Conservation (phyloP, 2,329 filamentous ascomycete genomes). For the Cladobotryum mycophilum region DNA sequence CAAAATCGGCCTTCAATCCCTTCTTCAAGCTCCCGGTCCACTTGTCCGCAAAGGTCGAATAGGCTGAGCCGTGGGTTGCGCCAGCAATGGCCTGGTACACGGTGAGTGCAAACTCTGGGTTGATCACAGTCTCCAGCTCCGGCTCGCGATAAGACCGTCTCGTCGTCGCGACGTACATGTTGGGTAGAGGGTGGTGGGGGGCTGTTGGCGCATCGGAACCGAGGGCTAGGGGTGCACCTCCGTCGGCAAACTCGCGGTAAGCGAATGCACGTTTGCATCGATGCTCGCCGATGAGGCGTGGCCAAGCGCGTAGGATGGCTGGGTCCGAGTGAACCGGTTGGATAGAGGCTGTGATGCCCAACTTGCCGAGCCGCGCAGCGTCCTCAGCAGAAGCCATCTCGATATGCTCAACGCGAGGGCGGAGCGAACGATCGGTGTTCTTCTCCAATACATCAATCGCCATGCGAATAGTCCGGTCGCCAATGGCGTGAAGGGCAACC, state of each 20-base stretch:
- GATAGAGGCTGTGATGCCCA: constrained; percentile 55
- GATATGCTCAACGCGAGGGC: constrained; percentile 60
- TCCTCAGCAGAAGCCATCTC: constrained; percentile 52
- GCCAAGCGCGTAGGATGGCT: constrained; percentile 56
- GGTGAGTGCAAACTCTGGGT: constrained; percentile 47
- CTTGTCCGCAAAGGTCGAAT: constrained; percentile 51
- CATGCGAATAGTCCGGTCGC: constrained; percentile 51
- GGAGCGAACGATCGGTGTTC: constrained; percentile 36
- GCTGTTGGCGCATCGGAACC: constrained; percentile 57
- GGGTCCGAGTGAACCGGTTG: constrained; percentile 56
- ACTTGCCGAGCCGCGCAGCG: constrained; percentile 46
- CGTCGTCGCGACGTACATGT: constrained; percentile 55
- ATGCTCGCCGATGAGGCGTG: constrained; percentile 46
- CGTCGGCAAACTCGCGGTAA: constrained; percentile 53
- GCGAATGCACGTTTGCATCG: constrained; percentile 55
- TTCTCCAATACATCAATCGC: constrained; percentile 50
- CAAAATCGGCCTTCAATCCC: constrained; percentile 53
- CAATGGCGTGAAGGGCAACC: constrained; percentile 60
- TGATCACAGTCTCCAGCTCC: constrained; percentile 35
- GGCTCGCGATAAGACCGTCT: constrained; percentile 48
- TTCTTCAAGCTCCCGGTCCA: constrained; percentile 46
- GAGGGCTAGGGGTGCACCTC: constrained; percentile 48
- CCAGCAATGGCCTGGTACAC: constrained; percentile 48
- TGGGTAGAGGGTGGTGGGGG: constrained; percentile 46
- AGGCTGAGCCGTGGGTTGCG: constrained; percentile 50